Base-by-base conservation (phyloP, 805 yeast species). In the Cyberlindnera samutprakarnensis region DNA sequence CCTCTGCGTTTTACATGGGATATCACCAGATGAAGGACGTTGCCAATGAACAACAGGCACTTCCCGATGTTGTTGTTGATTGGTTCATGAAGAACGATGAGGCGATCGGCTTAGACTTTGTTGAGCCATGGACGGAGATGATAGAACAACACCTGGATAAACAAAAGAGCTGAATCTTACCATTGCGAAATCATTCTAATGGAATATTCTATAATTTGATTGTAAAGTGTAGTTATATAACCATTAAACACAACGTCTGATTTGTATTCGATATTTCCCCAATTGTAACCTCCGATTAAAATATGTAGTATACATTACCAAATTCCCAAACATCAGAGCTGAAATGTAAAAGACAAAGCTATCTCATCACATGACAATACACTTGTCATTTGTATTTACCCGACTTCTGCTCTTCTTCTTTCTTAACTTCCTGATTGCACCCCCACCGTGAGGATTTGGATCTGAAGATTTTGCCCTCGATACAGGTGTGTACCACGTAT, bases 101-200 rank as follows among this genome's bases (percentile, higher is more conserved):
- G 31, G 62, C 66, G 27, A 63, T 72, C 15, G 79, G 79, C 12
- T 49, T 72, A 29, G 76, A 71, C 34, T 72, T 72, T 42, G 79
- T 78, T 18, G 88, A 78, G 23, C 85, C 85, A 3, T 81, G 87
- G 78, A 80, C 90, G 0, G 84, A 78, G 49, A 76, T 79, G 72
- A 70, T 81, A 25, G 90, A 80, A 49, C 78, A 75, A 43, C 84
- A 77, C 35, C 32, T 68, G 28, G 53, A 45, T 17, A 50, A 47
- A 29, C 43, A 46, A 19, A 39, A 39, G 29, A 38, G 23, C 14
- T 32, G n/a, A n/a, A n/a, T n/a, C n/a, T n/a, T n/a, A n/a, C n/a
- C n/a, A n/a, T n/a, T n/a, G n/a, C n/a, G n/a, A n/a, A n/a, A n/a
- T n/a, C n/a, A n/a, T n/a, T n/a, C n/a, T n/a, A n/a, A n/a, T n/a